Evolutionary conservation across 495 filamentous ascomycete genomes (phyloP), one percentile per base, ranked within the genome.

Genomic region (Chaetomium cochliodes): DNA sequence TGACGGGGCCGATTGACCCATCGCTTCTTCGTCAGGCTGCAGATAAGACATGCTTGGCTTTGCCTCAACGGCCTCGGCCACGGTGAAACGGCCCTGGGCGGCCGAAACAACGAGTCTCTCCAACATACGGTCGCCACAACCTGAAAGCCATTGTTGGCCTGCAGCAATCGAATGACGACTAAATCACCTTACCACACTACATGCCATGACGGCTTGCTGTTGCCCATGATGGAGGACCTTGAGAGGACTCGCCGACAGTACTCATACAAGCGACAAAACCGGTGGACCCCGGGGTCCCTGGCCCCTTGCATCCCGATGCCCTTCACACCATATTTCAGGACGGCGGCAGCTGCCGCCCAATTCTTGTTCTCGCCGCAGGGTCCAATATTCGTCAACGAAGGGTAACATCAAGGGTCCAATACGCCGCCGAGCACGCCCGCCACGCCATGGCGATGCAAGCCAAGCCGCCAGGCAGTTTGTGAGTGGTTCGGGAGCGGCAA

Each of bases 391-490:
- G 5, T 52, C 22, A 52, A 52, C 8, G 49, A 52, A 7, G 49
- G 49, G 49, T 23, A 26, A 12, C 49, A 26, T 28, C 51, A 54
- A 37, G 51, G 51, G 51, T 54, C 51, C 51, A 54, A 28, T n/a
- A 28, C 26, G 30, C 11, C 51, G 13, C 20, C 20, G 6, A 3
- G 26, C 13, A 53, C 5, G 1, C 25, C 25, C 25, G 25, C 25
- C 51, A 54, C 30, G 26, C 51, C 51, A 54, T 15, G 26, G 28
- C 26, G 25, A 41, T 13, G 30, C 30, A 39, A 56, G 53, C 53
- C 53, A 56, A 56, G 53, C 22, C 4, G 30, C 53, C 28, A 53
- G 16, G 12, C 50, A 8, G 23, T 7, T 25, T 30, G 25, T 53
- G 50, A 54, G 25, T 56, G 53, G 53, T 25, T 41, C n/a, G 53